Conservation (phyloP, 2,329 filamentous ascomycete genomes). For the Hypoxylon rubiginosum region DNA sequence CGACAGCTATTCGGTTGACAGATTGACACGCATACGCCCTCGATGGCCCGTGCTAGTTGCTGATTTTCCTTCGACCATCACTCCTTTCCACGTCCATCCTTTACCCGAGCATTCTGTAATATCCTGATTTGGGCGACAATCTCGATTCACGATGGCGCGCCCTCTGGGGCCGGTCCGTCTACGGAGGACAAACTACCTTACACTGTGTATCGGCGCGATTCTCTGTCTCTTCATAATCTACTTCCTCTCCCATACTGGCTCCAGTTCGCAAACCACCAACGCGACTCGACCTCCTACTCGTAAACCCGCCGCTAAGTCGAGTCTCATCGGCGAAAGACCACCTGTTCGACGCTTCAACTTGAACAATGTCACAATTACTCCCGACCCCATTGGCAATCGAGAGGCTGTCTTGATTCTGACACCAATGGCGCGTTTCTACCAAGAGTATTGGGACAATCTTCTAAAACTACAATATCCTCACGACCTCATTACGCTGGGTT, state of each 20-base stretch:
- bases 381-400: constrained; percentile 79
- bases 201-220: constrained; percentile 50
- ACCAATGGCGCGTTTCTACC: constrained; percentile 93
- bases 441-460: constrained; percentile 95
- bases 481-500: constrained; percentile 92
- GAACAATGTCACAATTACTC: constrained; percentile 90
- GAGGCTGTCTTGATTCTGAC: constrained; percentile 94
- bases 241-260: constrained; percentile 48
- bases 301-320: constrained; percentile 69
- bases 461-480: constrained; percentile 88
- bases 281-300: constrained; percentile 69
- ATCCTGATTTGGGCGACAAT: constrained; percentile 34
- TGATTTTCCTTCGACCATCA: constrained; percentile 32
- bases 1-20: constrained; percentile 31
- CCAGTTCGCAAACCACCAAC: constrained; percentile 41
- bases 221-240: constrained; percentile 54
- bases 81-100: constrained; percentile 27
- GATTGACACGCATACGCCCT: constrained; percentile 10
- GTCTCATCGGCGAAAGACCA: constrained; percentile 73
- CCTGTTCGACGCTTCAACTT: constrained; percentile 94
- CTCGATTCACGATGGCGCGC: constrained; percentile 52
- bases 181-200: constrained; percentile 54
- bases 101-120: constrained; percentile 12
- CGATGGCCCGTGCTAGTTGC: constrained; percentile 44
- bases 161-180: constrained; percentile 54